A percentile compares a stretch with the other conserved stretches of the same genome.
Evolutionary conservation across 2,329 filamentous ascomycete genomes (phyloP).

Genomic region (Thelonectria olida): DNA sequence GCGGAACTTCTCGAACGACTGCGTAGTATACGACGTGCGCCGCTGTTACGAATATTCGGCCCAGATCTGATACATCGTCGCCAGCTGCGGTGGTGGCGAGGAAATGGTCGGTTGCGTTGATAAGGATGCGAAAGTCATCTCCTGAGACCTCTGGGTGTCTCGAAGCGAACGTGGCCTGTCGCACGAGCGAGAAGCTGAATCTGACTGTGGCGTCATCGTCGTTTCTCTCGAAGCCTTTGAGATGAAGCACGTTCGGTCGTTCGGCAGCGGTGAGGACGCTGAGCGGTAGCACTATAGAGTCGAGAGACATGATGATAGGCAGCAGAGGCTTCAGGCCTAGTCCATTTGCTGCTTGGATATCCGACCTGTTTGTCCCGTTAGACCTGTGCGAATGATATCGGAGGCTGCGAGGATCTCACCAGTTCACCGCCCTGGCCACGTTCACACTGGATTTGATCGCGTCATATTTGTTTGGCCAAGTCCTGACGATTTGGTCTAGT

Average conservation of each 20-base stretch:
- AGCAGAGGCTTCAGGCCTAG: constrained; percentile 21
- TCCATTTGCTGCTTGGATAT: constrained; percentile 24
- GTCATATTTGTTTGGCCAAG: constrained; percentile 18
- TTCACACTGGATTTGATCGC: constrained; percentile 18
- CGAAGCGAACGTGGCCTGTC: constrained; percentile 20
- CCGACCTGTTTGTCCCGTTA: constrained; percentile 17
- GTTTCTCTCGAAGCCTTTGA: constrained; percentile 15
- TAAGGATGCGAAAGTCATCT: constrained; percentile 22
- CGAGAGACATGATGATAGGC: constrained; percentile 18
- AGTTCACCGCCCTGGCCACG: constrained; percentile 22
- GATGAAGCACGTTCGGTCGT: constrained; percentile 18
- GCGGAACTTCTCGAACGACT: constrained; percentile 15
- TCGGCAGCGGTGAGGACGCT: constrained; percentile 14
- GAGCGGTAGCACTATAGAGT: constrained; percentile 16
- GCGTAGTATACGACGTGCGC: constrained; percentile 19
- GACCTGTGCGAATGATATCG: not conserved
- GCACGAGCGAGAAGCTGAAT: constrained; percentile 18
- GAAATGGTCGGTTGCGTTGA: constrained; percentile 25
- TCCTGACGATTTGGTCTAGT: constrained; percentile 13
- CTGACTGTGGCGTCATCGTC: not conserved
- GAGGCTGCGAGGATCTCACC: not conserved
- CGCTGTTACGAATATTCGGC: constrained; percentile 13
- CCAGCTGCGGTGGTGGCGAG: constrained; percentile 8
- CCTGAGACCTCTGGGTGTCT: constrained; percentile 5
- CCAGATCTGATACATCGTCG: constrained; percentile 1